Evolutionary conservation across 1,284 basidiomycete species (phyloP), one percentile per base, ranked within the genome.

Genomic region (Ceratobasidium sp.): DNA sequence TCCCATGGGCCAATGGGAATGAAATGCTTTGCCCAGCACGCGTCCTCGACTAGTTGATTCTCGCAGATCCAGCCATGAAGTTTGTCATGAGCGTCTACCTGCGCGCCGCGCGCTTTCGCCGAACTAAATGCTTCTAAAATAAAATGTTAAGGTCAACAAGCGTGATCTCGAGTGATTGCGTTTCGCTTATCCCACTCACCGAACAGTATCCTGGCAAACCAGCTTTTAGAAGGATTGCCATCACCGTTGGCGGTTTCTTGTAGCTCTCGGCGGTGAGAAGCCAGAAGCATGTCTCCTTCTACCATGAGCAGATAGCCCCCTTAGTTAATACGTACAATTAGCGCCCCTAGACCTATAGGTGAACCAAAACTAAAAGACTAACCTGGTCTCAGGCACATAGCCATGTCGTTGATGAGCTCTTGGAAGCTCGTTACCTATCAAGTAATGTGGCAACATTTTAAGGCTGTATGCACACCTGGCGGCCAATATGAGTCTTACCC

Each of bases 1-100:
- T 72, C 58, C 73, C 73, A 74, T 43, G 69, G 69, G 13, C 73
- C 73, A 30, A 74, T 67, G 14, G 73, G 73, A 21, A 52, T 50
- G 23, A 72, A 58, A 16, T 72, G 30, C 35, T 74, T 74, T 46
- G 44, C 70, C 61, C 59, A 57, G 18, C 72, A 52, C 35, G 66
- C 55, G n/a, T 61, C 57, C 47, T 74, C 52, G 41, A 74, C 72
- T 30, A 69, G 54, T 14, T 50, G 32, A 47, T 57, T 59, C n/a
- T 72, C 55, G 32, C 61, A 57, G 18, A 74, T 21, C 70, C 73
- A 72, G 13, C 41, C 55, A 26, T 72, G 43, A 11, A 74, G 26
- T 49, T 72, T 72, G 26, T 72, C 47, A 16, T 64, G 58, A 23
- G 73, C 69, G 52, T 74, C 73, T 32, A 74, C 59, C 11, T 67